A percentile compares a stretch with the other conserved stretches of the same genome.
Evolutionary conservation across 495 filamentous ascomycete genomes (phyloP).

Genomic region (Annulohypoxylon moriforme): DNA sequence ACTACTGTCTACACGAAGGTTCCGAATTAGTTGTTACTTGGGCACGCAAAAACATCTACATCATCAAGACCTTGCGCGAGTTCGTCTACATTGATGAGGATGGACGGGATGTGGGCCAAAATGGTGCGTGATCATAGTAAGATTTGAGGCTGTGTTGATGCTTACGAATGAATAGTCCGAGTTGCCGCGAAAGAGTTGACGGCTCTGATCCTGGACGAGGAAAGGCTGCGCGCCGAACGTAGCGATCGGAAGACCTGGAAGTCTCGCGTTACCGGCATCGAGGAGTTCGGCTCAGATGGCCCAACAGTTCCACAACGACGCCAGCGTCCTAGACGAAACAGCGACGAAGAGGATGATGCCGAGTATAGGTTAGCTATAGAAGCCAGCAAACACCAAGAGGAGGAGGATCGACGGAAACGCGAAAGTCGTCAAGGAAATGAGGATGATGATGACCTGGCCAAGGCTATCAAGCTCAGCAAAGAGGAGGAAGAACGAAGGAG

Average conservation of each 20-base stretch:
- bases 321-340: conserved; percentile 56
- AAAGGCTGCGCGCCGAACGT: conserved; percentile 89
- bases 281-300: conserved; percentile 72
- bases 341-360: conserved; percentile 84
- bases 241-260: conserved; percentile 96
- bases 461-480: conserved; percentile 95
- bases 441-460: conserved; percentile 84
- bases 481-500: conserved; percentile 90
- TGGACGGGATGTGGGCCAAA: conserved; percentile 91
- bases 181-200: conserved; percentile 97
- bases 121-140: conserved; percentile 66
- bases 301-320: conserved; percentile 51
- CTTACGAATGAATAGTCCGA: conserved; percentile 71
- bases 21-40: conserved; percentile 97
- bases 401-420: conserved; percentile 84
- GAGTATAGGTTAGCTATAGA: conserved; percentile 95
- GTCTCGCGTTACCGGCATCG: conserved; percentile 90
- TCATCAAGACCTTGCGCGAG: conserved; percentile 97
- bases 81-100: conserved; percentile 97
- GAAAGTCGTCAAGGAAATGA: conserved; percentile 74
- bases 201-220: conserved; percentile 93
- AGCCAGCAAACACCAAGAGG: conserved; percentile 94
- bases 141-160: not conserved
- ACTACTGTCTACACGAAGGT: conserved; percentile 98
- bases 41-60: conserved; percentile 97